Evolutionary conservation across 1,139 yeast genomes (phyloP).

Genomic region (Candida frijolesensis): DNA sequence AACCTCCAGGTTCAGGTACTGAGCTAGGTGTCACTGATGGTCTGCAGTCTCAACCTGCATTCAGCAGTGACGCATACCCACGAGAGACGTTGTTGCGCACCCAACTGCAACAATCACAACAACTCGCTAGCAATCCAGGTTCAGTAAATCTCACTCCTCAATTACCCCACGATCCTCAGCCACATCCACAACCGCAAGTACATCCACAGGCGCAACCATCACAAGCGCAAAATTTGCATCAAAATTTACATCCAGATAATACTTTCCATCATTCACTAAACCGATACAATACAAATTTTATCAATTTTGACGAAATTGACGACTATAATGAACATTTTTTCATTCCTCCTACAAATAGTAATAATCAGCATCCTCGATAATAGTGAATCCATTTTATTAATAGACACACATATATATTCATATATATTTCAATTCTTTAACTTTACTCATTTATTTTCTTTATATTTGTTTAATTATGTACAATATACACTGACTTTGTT

Average conservation of each 20-base stretch:
- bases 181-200: too few relatives aligned
- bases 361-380: not conserved
- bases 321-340: conserved; percentile 6
- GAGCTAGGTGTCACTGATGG: not conserved
- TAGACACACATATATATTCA: not conserved
- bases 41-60: not conserved
- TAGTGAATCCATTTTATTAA: not conserved
- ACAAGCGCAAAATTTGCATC: not conserved
- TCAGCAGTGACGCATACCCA: not conserved
- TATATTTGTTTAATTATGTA: not conserved
- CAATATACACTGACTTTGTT: not conserved
- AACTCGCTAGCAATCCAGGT: too few relatives aligned
- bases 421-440: not conserved
- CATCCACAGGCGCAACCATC: not conserved
- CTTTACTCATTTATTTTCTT: not conserved
- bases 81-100: not conserved
- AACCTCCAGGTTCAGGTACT: not conserved
- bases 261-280: not conserved
- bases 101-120: not conserved
- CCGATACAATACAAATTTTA: not conserved
- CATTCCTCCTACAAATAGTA: not conserved
- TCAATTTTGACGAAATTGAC: conserved; percentile 4
- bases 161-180: conserved; percentile 2
- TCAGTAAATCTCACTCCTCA: not conserved
- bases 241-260: not conserved